These are phyloP conservation scores for Pyricularia pennisetigena DNA, from an alignment of 2,329 filamentous ascomycete species.

Conservation along the genomic window DNA sequence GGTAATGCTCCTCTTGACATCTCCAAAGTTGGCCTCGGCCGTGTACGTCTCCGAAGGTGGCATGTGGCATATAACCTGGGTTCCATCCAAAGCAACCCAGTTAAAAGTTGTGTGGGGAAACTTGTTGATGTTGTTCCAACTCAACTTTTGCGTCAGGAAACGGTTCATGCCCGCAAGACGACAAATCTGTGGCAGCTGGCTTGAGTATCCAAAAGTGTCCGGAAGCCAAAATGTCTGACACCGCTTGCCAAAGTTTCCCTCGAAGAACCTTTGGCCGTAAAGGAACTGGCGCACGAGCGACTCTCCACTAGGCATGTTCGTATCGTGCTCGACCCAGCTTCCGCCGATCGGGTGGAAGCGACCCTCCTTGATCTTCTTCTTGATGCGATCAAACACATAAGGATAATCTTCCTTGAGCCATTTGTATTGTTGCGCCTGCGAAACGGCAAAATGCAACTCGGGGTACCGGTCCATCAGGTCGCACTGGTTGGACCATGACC, in stretches of 20 bases:
- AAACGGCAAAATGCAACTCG: constrained; percentile 54
- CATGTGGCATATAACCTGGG: constrained; percentile 62
- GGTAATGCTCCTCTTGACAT: constrained; percentile 52
- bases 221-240: constrained; percentile 60
- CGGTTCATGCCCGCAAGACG: constrained; percentile 56
- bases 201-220: constrained; percentile 60
- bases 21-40: constrained; percentile 50
- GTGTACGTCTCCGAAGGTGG: constrained; percentile 57
- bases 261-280: constrained; percentile 59
- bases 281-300: constrained; percentile 57
- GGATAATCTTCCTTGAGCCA: constrained; percentile 59
- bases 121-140: constrained; percentile 67
- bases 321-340: constrained; percentile 63
- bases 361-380: constrained; percentile 55
- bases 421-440: constrained; percentile 43
- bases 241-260: constrained; percentile 54
- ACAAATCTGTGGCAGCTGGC: constrained; percentile 56
- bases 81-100: constrained; percentile 59
- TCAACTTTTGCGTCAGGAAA: constrained; percentile 61
- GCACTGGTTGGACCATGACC: constrained; percentile 56
- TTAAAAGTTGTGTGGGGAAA: constrained; percentile 65
- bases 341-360: constrained; percentile 58
- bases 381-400: constrained; percentile 54
- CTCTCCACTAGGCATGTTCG: constrained; percentile 58
- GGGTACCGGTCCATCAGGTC: constrained; percentile 59